Conservation (phyloP, 2,329 filamentous ascomycete species). For the Beauveria sp. region DNA sequence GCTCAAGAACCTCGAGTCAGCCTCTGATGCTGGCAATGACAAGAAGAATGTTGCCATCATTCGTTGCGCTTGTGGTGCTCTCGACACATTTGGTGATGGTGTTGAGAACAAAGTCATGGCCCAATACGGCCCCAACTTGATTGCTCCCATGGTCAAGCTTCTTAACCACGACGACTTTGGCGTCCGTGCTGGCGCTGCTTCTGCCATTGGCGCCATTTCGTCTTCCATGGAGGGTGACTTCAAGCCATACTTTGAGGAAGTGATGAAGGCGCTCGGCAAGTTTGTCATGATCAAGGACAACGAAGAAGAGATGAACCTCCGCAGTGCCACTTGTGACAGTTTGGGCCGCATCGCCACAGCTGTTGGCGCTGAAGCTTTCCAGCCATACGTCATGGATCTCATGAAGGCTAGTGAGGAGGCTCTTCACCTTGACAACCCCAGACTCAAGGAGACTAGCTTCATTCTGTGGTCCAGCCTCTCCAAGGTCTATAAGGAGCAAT, state of each 20-base stretch:
- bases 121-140: conserved; percentile 73
- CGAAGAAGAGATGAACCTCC: conserved; percentile 82
- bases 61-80: conserved; percentile 79
- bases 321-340: conserved; percentile 83
- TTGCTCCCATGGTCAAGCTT: conserved; percentile 76
- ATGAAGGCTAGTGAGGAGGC: conserved; percentile 93
- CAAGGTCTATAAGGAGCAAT: conserved; percentile 84
- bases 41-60: conserved; percentile 80
- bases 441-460: conserved; percentile 92
- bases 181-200: conserved; percentile 82
- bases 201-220: conserved; percentile 85
- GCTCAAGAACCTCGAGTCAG: conserved; percentile 81
- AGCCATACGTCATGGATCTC: conserved; percentile 82
- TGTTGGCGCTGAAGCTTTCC: conserved; percentile 78
- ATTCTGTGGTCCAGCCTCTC: conserved; percentile 93
- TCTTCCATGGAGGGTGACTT: conserved; percentile 77
- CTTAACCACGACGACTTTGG: conserved; percentile 79
- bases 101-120: conserved; percentile 71
- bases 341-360: conserved; percentile 89
- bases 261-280: conserved; percentile 80
- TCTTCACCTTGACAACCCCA: conserved; percentile 77
- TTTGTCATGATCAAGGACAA: conserved; percentile 82
- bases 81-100: conserved; percentile 87
- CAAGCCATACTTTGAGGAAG: conserved; percentile 82
- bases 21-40: conserved; percentile 58